Base-by-base conservation (phyloP, 2,329 filamentous ascomycete genomes). In the Seiridium unicorne region DNA sequence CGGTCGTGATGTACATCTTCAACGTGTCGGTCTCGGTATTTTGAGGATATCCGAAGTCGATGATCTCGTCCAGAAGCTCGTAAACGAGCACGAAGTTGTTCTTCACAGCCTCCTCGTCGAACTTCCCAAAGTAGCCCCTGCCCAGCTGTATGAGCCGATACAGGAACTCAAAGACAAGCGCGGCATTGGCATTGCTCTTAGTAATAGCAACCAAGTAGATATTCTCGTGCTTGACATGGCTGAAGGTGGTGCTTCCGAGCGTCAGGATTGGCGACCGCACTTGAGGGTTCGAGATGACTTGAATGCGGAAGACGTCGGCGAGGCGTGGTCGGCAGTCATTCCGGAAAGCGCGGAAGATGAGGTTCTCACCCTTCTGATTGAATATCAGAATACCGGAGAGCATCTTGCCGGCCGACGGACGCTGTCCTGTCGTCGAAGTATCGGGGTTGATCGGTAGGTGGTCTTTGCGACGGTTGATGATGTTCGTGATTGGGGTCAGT, bases 1-100 rank as follows among this genome's bases (percentile, higher is more conserved):
- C 95, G 42, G 95, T 99, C 48, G 96, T 99, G 72, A 99, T 99
- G 82, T 99, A 99, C 94, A 98, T 98, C 79, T 99, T 99, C 69
- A 99, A 82, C 13, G 95, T 98, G 75, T 99, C 95, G 58, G 94
- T 97, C 79, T 99, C 95, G 64, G 95, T 99, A 76, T 98, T 98
- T 76, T 99, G 95, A 40, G 95, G 95, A 74, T 99, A 99, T 64
- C 95, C 95, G 77, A 99, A 99, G 77, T 99, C 95, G 74, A 99
- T 88, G 72, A 99, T 97, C 79, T 99, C 95, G 76, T 99, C 95
- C 59, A 99, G 80, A 60, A 99, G 84, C 83, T 99, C 95, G 77
- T 99, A 99, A 44, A 99, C 93, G 66, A 99, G 83, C 65, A 99
- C 95, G 79, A 99, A 99, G 81, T 99, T 99, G 80, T 97, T 98